These are phyloP conservation scores for Endothia cerciana DNA, from an alignment of 2,329 filamentous ascomycete genomes.

Conservation along the genomic window DNA sequence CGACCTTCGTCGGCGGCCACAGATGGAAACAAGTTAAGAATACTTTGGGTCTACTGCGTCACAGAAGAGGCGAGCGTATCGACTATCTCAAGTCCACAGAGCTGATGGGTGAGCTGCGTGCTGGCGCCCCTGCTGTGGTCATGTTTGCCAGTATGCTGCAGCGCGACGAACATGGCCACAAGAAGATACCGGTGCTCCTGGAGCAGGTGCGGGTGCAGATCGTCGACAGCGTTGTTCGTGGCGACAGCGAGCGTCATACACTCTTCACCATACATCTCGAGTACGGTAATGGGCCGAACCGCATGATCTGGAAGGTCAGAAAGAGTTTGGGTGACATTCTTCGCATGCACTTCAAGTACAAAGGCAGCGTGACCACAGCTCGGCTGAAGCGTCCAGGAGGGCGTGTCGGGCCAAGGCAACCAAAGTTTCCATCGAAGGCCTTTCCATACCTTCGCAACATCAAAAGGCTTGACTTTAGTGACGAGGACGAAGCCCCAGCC, in stretches of 20 bases:
- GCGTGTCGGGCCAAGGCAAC: conserved; percentile 76
- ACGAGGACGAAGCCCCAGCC: conserved; percentile 60
- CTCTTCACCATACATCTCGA: conserved; percentile 92
- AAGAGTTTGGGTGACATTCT: conserved; percentile 87
- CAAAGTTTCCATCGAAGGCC: conserved; percentile 84
- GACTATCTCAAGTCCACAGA: conserved; percentile 96
- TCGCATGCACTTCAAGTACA: conserved; percentile 93
- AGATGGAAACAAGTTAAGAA: conserved; percentile 95
- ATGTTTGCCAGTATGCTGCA: conserved; percentile 98
- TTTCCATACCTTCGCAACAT: conserved; percentile 88
- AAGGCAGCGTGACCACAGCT: conserved; percentile 80
- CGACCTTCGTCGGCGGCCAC: conserved; percentile 71
- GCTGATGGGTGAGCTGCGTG: conserved; percentile 90
- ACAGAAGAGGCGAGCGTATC: conserved; percentile 84
- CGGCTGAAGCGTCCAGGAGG: conserved; percentile 65
- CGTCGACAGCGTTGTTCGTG: conserved; percentile 73
- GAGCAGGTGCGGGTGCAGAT: conserved; percentile 93
- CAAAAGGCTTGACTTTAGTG: conserved; percentile 76
- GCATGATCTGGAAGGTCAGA: conserved; percentile 95
- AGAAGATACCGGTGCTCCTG: conserved; percentile 89
- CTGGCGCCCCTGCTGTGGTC: conserved; percentile 88
- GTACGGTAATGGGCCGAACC: conserved; percentile 91
- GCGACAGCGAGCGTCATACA: conserved; percentile 71
- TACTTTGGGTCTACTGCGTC: conserved; percentile 77
- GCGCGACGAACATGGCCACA: conserved; percentile 93